phyloP scores from a whole-genome alignment of 352 stramenopile genomes.

The Aphanomyces euteiches region DNA sequence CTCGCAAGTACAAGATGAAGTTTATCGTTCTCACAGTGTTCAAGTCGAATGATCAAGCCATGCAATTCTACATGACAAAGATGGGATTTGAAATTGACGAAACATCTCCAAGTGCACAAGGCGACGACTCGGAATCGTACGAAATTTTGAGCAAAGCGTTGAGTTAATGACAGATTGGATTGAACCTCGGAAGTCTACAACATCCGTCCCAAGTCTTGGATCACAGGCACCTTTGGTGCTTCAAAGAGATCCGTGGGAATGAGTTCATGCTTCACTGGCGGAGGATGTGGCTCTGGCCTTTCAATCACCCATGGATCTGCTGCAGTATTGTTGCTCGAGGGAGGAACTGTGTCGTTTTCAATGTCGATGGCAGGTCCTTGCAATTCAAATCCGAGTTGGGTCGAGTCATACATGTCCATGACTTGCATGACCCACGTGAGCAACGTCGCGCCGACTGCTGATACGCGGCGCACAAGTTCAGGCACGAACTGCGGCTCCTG shows the following conservation, averaged over 20 bases:
- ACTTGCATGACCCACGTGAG: conserved; percentile 18
- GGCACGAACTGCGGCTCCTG: not conserved
- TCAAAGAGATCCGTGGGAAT: conserved; percentile 13
- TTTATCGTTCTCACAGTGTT: conserved; percentile 94
- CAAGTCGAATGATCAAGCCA: conserved; percentile 78
- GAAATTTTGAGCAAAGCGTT: conserved; percentile 76
- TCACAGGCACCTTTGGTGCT: too few species aligned
- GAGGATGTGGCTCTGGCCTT: not conserved
- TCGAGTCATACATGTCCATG: conserved; percentile 9
- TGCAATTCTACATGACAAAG: conserved; percentile 87
- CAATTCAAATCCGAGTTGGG: conserved; percentile 12
- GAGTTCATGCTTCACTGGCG: not conserved
- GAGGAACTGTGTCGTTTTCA: not conserved
- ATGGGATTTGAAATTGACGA: conserved; percentile 88
- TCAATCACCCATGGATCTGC: not conserved
- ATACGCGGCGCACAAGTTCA: conserved; percentile 5
- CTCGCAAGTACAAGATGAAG: conserved; percentile 69
- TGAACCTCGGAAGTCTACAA: too few species aligned
- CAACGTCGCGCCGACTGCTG: not conserved
- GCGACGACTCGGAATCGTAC: conserved; percentile 69
- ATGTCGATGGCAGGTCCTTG: not conserved
- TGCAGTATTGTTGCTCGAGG: not conserved
- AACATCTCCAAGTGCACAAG: conserved; percentile 80
- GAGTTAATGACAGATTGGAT: not conserved
- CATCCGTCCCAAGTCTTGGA: too few species aligned